Base-by-base conservation (phyloP, 352 stramenopile genomes). In the Phytophthora rubi region DNA sequence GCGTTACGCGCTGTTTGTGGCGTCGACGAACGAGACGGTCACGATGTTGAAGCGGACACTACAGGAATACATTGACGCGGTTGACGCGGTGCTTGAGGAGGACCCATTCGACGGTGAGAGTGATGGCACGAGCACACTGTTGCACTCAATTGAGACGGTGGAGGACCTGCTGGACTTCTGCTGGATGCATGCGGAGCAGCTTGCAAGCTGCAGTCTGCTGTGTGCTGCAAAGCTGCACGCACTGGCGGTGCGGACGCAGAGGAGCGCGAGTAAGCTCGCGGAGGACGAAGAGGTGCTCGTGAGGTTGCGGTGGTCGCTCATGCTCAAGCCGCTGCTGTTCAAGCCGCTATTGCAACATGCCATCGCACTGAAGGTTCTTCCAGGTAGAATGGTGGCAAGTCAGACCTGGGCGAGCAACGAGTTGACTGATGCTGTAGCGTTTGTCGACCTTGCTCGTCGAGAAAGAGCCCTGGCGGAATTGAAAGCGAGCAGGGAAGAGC, bases 251-350 rank as follows among this genome's bases (percentile, higher is more conserved):
- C 65, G 48, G 23, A 60, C 53, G 2, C 55, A 64, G 59, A 71
- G 61, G 18, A 65, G 51, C 32, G 35, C 62, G 6, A 37, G 58
- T 16, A 76, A 73, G 4, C 57, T 73, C 4, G 32, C 49, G 0
- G 62, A 68, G 21, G 58, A 70, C 4, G 73, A 83, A 0, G 55
- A 68, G 8, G 70, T 78, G 6, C 9, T 77, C 15, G 71, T 81
- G 59, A 66, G 81, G 15, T 39, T 88, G 42, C 62, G 71, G 44
- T 90, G 80, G 80, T 75, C 60, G n/a, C 32, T 72, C 10, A n/a
- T 76, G 54, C 37, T 86, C 1, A 77, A 83, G 48, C 76, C 80
- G 3, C 23, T 77, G 15, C 70, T 90, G 28, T 89, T 90, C 56
- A 65, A 80, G 16, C 63, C 72, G 7, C 51, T 90, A 6, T 7